Evolutionary conservation across 768 basidiomycete species (phyloP).

Genomic region (Suillus variegatus): DNA sequence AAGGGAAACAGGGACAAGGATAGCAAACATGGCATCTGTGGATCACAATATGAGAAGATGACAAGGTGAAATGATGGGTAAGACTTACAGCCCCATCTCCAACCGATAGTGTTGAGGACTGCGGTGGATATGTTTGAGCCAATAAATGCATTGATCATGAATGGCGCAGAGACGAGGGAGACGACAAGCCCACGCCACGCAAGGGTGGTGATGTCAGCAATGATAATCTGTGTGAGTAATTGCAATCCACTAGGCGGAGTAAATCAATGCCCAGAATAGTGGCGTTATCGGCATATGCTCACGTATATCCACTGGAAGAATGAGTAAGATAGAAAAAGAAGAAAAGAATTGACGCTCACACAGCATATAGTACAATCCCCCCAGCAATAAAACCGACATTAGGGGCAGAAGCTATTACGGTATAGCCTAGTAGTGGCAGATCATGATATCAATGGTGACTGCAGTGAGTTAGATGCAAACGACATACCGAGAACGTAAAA

Average conservation of each 20-base stretch:
- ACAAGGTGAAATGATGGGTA: neutral
- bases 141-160: constrained; percentile 64
- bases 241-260: constrained; percentile 51
- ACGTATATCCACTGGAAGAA: constrained; percentile 59
- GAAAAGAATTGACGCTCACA: constrained; percentile 36
- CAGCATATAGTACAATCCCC: constrained; percentile 58
- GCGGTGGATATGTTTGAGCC: constrained; percentile 60
- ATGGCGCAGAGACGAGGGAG: constrained; percentile 48
- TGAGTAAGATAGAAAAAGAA: constrained; percentile 18
- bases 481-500: constrained; percentile 61
- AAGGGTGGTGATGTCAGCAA: constrained; percentile 61
- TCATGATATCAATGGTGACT: neutral
- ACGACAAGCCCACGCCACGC: constrained; percentile 56
- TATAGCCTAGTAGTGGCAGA: constrained; percentile 39
- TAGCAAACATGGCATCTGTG: constrained; percentile 58
- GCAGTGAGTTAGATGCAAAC: neutral
- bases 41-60: neutral
- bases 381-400: constrained; percentile 47
- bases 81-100: constrained; percentile 71
- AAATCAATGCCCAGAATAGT: neutral
- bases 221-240: constrained; percentile 62
- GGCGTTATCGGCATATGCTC: constrained; percentile 20
- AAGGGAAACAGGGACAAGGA: constrained; percentile 52
- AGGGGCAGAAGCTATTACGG: constrained; percentile 52
- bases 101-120: constrained; percentile 47